Percentiles rank a stretch among this genome's conserved stretches.
These are phyloP conservation scores for Pythium biforme DNA, from an alignment of 352 stramenopile species.

Conservation along the genomic window DNA sequence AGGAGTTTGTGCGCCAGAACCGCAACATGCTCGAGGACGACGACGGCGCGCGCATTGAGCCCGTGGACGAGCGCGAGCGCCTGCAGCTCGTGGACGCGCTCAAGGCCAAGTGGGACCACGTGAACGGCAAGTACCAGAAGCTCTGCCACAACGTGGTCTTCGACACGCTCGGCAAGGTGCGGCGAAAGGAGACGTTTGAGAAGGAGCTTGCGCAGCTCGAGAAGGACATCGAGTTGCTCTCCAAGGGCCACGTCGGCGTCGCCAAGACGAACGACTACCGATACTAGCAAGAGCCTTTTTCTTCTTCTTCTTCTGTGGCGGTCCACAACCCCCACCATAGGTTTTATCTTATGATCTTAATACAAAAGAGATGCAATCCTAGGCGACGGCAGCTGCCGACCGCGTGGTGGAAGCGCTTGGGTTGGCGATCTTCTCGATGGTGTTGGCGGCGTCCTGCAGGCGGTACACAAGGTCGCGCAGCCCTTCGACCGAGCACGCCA, in stretches of 20 bases:
- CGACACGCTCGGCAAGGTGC: conserved; percentile 91
- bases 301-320: too few species aligned
- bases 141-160: conserved; percentile 93
- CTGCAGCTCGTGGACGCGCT: conserved; percentile 83
- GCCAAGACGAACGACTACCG: conserved; percentile 46
- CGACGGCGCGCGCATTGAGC: conserved; percentile 45
- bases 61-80: conserved; percentile 87
- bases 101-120: conserved; percentile 93
- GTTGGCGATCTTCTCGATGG: conserved; percentile 53
- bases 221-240: conserved; percentile 89
- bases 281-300: too few species aligned
- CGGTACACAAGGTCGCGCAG: conserved; percentile 68
- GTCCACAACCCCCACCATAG: too few species aligned
- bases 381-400: not conserved
- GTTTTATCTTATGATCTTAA: not conserved
- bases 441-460: conserved; percentile 59
- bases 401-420: not conserved
- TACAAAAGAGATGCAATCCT: not conserved
- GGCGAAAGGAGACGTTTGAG: conserved; percentile 92
- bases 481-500: conserved; percentile 71
- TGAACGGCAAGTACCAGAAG: conserved; percentile 94
- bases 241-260: conserved; percentile 70
- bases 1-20: conserved; percentile 90
- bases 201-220: conserved; percentile 90
- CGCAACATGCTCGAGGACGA: conserved; percentile 82